phyloP scores from a whole-genome alignment of 1,284 basidiomycete species.

The Wolfiporia cocos region DNA sequence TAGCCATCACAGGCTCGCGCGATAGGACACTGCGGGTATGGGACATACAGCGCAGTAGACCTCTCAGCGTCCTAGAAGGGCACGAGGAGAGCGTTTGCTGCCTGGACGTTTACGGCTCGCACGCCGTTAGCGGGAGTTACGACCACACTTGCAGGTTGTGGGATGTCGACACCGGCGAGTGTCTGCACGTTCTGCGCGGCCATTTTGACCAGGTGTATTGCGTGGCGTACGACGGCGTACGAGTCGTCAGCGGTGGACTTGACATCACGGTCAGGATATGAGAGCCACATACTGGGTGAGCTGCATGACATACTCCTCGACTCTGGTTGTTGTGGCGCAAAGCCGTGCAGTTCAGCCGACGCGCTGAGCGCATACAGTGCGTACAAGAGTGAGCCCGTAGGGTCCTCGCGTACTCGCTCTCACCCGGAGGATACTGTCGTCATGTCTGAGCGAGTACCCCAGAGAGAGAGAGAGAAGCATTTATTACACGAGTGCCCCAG shows the following conservation, averaged over 20 bases:
- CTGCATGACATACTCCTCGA: slow-evolving; percentile 3
- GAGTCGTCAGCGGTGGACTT: slow-evolving; percentile 84
- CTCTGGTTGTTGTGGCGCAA: too few species aligned
- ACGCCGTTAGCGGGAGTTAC: slow-evolving; percentile 86
- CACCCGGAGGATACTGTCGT: too few species aligned
- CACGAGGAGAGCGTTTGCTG: slow-evolving; percentile 85
- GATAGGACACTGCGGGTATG: slow-evolving; percentile 88
- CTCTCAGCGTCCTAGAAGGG: slow-evolving; percentile 69
- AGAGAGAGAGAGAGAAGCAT: too few species aligned
- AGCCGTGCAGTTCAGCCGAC: too few species aligned
- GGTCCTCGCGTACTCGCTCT: too few species aligned
- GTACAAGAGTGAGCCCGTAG: too few species aligned
- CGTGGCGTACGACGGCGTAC: slow-evolving; percentile 86
- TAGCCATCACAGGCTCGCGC: slow-evolving; percentile 87
- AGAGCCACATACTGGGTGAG: slow-evolving; percentile 76
- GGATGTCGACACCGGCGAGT: slow-evolving; percentile 70
- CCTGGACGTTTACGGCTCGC: slow-evolving; percentile 80
- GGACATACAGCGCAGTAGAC: slow-evolving; percentile 81
- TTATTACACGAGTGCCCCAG: too few species aligned
- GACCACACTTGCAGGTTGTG: slow-evolving; percentile 79
- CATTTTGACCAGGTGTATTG: slow-evolving; percentile 93
- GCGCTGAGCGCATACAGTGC: too few species aligned
- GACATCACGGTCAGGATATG: slow-evolving; percentile 91
- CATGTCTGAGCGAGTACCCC: too few species aligned
- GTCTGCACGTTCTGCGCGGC: slow-evolving; percentile 80